phyloP scores from a whole-genome alignment of 106 monocot species.

The Apostasia ramifera region DNA sequence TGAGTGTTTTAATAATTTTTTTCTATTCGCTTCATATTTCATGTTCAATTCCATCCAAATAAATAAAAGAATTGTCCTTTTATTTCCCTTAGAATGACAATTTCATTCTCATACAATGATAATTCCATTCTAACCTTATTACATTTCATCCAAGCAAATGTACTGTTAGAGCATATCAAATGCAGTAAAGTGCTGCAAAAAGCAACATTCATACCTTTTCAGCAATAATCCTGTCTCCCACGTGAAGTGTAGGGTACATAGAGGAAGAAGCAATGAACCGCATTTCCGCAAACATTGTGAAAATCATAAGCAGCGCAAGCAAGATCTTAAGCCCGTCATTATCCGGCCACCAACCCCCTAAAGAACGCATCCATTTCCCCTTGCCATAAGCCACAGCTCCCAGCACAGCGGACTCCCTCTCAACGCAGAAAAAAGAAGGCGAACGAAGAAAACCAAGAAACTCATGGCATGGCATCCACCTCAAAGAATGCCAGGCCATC shows the following conservation, averaged over 20 bases:
- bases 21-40: no score
- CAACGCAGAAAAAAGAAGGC: not conserved
- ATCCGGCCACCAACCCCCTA: not conserved
- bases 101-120: no score
- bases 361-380: not conserved
- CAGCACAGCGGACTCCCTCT: not conserved
- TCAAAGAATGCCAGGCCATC: not conserved
- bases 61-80: no score
- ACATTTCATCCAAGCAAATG: no score
- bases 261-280: constrained; percentile 15
- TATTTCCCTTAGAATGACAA: no score
- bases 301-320: constrained; percentile 1
- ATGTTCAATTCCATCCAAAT: no score
- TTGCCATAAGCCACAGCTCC: not conserved
- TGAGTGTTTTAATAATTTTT: no score
- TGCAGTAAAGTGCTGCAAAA: no score
- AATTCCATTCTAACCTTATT: no score
- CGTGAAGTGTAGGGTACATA: constrained; percentile 12
- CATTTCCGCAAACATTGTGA: constrained; percentile 12
- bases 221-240: constrained; percentile 12
- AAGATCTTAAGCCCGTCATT: constrained; percentile 7
- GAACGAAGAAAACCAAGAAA: not conserved
- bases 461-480: not conserved
- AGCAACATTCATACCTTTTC: constrained; percentile 4
- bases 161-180: no score